Percentiles rank a stretch among this genome's conserved stretches.
These are phyloP conservation scores for Amylostereum areolatum DNA, from an alignment of 1,284 basidiomycete species.

Conservation along the genomic window DNA sequence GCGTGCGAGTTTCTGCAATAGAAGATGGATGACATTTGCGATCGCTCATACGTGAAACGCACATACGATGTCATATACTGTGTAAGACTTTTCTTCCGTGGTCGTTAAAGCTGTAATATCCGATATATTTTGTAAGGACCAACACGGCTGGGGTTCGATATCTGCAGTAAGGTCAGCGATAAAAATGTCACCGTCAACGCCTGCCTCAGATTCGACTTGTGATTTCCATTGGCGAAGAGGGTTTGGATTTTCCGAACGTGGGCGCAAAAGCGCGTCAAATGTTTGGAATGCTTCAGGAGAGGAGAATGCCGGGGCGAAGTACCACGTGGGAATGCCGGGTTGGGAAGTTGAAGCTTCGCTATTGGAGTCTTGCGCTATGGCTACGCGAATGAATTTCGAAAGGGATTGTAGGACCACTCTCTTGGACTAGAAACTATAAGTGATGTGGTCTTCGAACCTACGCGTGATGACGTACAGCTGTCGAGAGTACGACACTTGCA, in stretches of 20 bases:
- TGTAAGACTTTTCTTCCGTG: too few relatives aligned
- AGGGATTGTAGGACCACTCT: slow-evolving; percentile 55
- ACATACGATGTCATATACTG: slow-evolving; percentile 10
- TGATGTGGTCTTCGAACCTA: slow-evolving; percentile 3
- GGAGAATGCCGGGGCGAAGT: slow-evolving; percentile 44
- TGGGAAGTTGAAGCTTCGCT: slow-evolving; percentile 2
- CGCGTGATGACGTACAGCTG: slow-evolving; percentile 39
- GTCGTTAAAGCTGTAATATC: too few relatives aligned
- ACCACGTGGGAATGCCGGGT: slow-evolving; percentile 39
- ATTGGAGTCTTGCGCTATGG: slow-evolving; percentile 21
- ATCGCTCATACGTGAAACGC: slow-evolving; percentile 5
- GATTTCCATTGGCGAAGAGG: slow-evolving; percentile 10
- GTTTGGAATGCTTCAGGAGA: slow-evolving; percentile 38
- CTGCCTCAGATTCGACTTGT: slow-evolving; percentile 17
- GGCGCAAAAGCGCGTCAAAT: slow-evolving; percentile 37
- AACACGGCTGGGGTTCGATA: neutral
- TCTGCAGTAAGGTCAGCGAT: neutral
- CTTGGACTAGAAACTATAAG: slow-evolving; percentile 45
- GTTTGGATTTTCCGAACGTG: slow-evolving; percentile 37
- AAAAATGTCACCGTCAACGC: slow-evolving; percentile 8
- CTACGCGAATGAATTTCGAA: slow-evolving; percentile 48
- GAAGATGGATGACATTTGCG: slow-evolving; percentile 1
- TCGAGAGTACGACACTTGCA: slow-evolving; percentile 58
- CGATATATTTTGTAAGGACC: neutral
- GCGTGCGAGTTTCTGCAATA: slow-evolving; percentile 35